Evolutionary conservation across 2,329 filamentous ascomycete genomes (phyloP), one percentile per base, ranked within the genome.

Genomic region (Beauveria medogensis): DNA sequence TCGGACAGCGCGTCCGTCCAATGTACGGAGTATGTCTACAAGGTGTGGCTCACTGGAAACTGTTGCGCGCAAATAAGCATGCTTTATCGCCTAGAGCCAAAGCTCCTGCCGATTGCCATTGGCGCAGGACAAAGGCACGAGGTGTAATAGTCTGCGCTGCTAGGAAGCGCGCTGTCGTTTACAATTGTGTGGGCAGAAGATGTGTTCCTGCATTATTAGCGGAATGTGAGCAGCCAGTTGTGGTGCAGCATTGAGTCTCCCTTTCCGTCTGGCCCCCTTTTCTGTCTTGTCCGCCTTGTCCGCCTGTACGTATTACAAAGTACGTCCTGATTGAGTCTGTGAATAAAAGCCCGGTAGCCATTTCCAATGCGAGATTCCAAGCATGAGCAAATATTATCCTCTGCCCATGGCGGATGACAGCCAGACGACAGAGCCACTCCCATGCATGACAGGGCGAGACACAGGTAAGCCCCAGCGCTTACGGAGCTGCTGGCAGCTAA

Each of bases 161-260:
- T 59, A 59, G 47, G 55, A 47, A 51, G 44, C 55, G 55, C 47
- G 50, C 55, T 40, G 43, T 37, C 51, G 55, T 62, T 58, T 59
- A 43, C 34, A 41, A 26, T 60, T 60, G 58, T 41, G 57, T 54
- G 51, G 58, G 41, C 20, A 53, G 37, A 46, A 50, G 56, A 63
- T 60, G 54, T 51, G 63, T 64, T 62, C 63, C 63, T 64, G 63
- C 63, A 64, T 63, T 64, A 63, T 63, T 63, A 64, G 63, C 63
- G 63, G 51, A 9, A 48, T 57, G 37, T 34, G 9, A 37, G 20
- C 24, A 10, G 7, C 22, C 20, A 12, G 24, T 20, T 44, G 56
- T 59, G 47, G 24, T n/a, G 47, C 34, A n/a, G 24, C 18, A 48
- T 18, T 24, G 24, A n/a, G 34, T 59, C 43, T 40, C 28, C n/a